Evolutionary conservation across 75 land plant species (phyloP), one percentile per base, ranked within the genome.

Genomic region (Adiantum capillusveneris): DNA sequence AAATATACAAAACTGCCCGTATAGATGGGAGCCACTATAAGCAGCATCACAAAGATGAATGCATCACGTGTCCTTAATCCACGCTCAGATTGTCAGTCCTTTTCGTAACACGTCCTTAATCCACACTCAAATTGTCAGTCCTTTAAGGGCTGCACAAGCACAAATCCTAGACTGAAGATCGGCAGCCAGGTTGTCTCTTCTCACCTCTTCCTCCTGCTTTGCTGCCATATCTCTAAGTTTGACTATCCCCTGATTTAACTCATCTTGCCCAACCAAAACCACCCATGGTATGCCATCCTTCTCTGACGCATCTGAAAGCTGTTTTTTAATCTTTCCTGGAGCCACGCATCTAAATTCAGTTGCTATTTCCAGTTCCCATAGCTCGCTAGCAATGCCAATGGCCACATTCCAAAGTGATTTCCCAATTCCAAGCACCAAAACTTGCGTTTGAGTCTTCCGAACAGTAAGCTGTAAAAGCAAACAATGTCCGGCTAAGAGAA

Each of bases 251-350:
- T 76, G 63, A 13, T 59, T 55, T 44, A 69, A 46, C 53, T 89
- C 95, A 6, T 68, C 68, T 30, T 82, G 77, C n/a, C 95, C 90
- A 37, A 78, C 63, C 31, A 85, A 45, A n/a, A 89, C 68, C 73
- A 82, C 64, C 60, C 60, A 89, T 1, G 95, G 95, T 36, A 84
- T 85, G 13, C 61, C 64, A 0, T 66, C 56, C 37, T 34, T 34
- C 0, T 65, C 60, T 28, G 29, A 58, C 0, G 82, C 86, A 36
- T 67, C 70, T 5, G 73, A 69, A 19, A 80, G 41, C 45, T 74
- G 82, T 54, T 87, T 84, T 60, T 18, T 59, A 9, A 78, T 26
- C 18, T 71, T 80, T 27, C 54, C 31, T 28, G 54, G 31, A 5
- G 64, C 25, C 5, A 25, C 18, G 29, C 64, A 62, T 20, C 14